Evolutionary conservation across 495 filamentous ascomycete genomes (phyloP).

Genomic region (Talaromyces thailandensis): DNA sequence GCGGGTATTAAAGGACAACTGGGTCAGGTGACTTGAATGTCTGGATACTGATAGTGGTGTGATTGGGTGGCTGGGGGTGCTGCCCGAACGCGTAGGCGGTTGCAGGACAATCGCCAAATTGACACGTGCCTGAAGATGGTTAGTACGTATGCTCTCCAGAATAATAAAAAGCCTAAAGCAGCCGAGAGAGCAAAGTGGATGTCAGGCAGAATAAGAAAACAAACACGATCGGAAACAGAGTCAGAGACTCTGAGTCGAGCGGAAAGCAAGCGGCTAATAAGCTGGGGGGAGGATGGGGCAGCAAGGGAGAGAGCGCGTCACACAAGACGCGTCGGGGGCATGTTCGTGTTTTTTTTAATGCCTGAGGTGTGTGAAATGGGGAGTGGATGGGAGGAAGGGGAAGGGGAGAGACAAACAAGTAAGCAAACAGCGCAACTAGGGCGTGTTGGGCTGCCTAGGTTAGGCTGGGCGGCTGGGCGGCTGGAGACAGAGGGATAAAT

Average conservation of each 20-base stretch:
- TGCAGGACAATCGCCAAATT: constrained; percentile 1
- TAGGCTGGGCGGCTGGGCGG: constrained; percentile 8
- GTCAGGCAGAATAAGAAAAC: constrained; percentile 11
- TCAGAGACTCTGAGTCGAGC: neutral
- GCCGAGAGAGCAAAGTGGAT: constrained; percentile 7
- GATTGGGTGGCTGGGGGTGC: neutral
- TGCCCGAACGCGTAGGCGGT: neutral
- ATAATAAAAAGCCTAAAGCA: neutral
- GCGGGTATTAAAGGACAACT: neutral
- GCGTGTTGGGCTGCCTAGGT: neutral
- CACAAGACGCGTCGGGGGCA: neutral
- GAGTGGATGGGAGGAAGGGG: neutral
- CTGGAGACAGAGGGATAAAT: too few relatives aligned
- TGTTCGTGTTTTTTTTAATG: neutral
- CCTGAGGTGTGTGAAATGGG: constrained; percentile 10
- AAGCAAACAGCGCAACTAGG: constrained; percentile 6
- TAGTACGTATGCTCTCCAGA: constrained; percentile 2
- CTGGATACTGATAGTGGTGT: neutral
- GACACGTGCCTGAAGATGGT: constrained; percentile 11
- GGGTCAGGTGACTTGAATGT: constrained; percentile 9
- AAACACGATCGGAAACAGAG: neutral
- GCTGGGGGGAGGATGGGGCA: neutral
- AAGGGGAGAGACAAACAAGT: constrained; percentile 14
- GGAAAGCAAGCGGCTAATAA: constrained; percentile 7
- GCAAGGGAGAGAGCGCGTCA: constrained; percentile 14